Evolutionary conservation across 495 filamentous ascomycete genomes (phyloP), one percentile per base, ranked within the genome.

Genomic region (Aspergillus biplanus): DNA sequence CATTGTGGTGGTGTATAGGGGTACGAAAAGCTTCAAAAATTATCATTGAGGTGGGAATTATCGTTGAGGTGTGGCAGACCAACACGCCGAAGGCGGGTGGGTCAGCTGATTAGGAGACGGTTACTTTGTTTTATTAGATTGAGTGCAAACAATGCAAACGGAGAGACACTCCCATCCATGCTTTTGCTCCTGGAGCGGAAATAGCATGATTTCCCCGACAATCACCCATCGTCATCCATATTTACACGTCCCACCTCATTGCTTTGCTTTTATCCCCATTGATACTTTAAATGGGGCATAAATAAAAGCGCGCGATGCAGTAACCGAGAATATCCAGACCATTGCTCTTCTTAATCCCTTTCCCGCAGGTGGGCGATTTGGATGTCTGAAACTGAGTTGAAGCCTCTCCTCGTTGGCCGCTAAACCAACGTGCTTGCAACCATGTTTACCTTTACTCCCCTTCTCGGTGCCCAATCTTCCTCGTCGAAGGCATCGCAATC

Each of bases 381-480:
- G 21, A 27, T 44, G 39, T 57, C 42, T 16, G 27, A 31, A 8
- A 18, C 3, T 13, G 48, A n/a, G 33, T 62, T 56, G 59, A 52
- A 62, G 50, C 55, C 49, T 39, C 62, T 46, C 58, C 53, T 35
- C 59, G 50, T 60, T 56, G 61, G 44, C 54, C 56, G 61, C 33
- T 52, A 18, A 50, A 50, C 47, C 13, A 18, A 50, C 34, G 56
- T 42, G 49, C 60, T 61, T 35, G 61, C 70, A 67, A 48, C 42
- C 56, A 99, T 99, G 95, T 97, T 99, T 80, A 96, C 87, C 62
- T 97, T 98, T 78, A 96, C 90, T 64, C 88, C 96, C 16, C 78
- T 99, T 50, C 89, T 95, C 47, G 96, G 95, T 67, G 96, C 94
- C 16, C 92, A 93, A 67, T 93, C 91, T 7, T 74, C 75, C 12